Percentiles rank a stretch among this genome's conserved stretches.
These are phyloP conservation scores for Entomortierella parvispora DNA, from an alignment of 192 early-diverging fungal genomes.

Conservation along the genomic window DNA sequence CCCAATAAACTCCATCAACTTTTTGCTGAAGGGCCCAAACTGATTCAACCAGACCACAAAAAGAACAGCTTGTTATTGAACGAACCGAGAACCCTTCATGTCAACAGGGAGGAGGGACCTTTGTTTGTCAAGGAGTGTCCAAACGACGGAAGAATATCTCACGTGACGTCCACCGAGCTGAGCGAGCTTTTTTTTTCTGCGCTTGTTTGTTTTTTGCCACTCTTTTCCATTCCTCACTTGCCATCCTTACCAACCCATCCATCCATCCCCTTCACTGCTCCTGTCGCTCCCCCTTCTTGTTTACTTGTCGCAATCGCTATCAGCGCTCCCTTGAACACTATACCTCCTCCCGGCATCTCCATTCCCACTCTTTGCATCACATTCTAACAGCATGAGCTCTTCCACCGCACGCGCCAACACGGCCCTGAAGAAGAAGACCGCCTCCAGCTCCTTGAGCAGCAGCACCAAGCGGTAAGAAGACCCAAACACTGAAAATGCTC, in stretches of 20 bases:
- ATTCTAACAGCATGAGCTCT: slow-evolving; percentile 47
- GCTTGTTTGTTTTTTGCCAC: neutral
- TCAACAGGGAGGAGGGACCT: too few species aligned
- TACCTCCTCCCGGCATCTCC: neutral
- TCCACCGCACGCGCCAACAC: slow-evolving; percentile 37
- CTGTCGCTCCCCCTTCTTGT: neutral
- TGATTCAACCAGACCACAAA: too few species aligned
- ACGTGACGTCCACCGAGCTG: too few species aligned
- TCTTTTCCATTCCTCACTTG: slow-evolving; percentile 30
- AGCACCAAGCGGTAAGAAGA: slow-evolving; percentile 38
- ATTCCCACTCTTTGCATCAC: neutral
- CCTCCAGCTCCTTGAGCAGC: slow-evolving; percentile 38
- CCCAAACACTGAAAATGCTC: neutral
- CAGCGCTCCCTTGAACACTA: slow-evolving; percentile 12
- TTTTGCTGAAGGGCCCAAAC: too few species aligned
- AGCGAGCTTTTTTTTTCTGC: slow-evolving; percentile 3
- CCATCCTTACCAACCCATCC: slow-evolving; percentile 11
- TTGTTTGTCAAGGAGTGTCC: too few species aligned
- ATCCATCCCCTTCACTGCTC: neutral
- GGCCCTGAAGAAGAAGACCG: slow-evolving; percentile 33
- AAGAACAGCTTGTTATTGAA: too few species aligned
- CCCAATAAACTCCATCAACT: neutral
- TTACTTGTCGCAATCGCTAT: neutral
- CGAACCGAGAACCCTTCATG: too few species aligned
- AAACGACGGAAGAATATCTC: too few species aligned